Percentiles rank a stretch among this genome's conserved stretches.
These are phyloP conservation scores for Hypsizygus marmoreus DNA, from an alignment of 768 basidiomycete genomes.

Conservation along the genomic window DNA sequence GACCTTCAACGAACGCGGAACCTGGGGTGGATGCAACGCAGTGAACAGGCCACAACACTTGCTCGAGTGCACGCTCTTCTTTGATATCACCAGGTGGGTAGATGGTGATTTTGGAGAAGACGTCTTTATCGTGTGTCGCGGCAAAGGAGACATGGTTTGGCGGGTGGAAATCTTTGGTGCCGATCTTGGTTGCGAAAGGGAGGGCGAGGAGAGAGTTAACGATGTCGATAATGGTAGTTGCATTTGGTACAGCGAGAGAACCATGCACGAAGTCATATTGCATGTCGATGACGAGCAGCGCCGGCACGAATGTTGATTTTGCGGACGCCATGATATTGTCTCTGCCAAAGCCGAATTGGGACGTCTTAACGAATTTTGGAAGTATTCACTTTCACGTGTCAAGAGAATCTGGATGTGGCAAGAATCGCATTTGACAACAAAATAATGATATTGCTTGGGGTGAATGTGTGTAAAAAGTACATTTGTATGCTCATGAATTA, in stretches of 20 bases:
- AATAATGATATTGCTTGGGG: no score
- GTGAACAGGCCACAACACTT: slow-evolving; percentile 82
- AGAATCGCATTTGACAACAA: no score
- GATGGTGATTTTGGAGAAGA: slow-evolving; percentile 43
- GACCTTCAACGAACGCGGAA: slow-evolving; percentile 56
- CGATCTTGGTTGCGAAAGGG: slow-evolving; percentile 53
- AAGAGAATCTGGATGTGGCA: no score
- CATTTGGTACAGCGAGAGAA: slow-evolving; percentile 69
- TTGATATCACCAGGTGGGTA: slow-evolving; percentile 40
- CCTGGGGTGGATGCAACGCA: slow-evolving; percentile 66
- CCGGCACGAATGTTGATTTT: slow-evolving; percentile 39
- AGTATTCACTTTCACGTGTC: no score
- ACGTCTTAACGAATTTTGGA: no score
- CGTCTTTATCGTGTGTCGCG: slow-evolving; percentile 39
- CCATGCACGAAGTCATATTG: slow-evolving; percentile 85
- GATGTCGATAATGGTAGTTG: slow-evolving; percentile 53
- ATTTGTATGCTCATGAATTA: no score
- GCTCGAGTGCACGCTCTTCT: slow-evolving; percentile 37
- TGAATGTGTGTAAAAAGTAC: no score
- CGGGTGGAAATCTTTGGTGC: slow-evolving; percentile 63
- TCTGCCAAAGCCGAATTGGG: background rate
- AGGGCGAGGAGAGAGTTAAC: slow-evolving; percentile 60
- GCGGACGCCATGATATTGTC: slow-evolving; percentile 4
- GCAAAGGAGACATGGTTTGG: slow-evolving; percentile 71
- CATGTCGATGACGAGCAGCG: slow-evolving; percentile 74